phyloP scores from a whole-genome alignment of 257 asterid species.

The Solanum stenotomum region DNA sequence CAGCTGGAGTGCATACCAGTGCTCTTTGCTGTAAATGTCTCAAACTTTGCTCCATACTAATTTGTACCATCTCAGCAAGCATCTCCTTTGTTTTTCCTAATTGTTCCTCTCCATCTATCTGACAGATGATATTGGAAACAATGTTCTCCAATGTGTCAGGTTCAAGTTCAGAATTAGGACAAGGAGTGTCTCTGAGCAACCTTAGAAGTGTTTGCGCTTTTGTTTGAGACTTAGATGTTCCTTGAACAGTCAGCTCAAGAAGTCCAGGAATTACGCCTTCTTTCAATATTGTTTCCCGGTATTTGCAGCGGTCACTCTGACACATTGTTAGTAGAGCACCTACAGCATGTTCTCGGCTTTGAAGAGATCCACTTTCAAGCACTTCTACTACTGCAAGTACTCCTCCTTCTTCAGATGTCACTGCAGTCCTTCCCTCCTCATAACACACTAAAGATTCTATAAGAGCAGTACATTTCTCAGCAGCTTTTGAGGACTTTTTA shows the following conservation, averaged over 20 bases:
- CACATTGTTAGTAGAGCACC: slow-evolving; percentile 81
- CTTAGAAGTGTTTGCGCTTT: slow-evolving; percentile 64
- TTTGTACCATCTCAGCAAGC: slow-evolving; percentile 94
- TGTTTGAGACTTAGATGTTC: slow-evolving; percentile 55
- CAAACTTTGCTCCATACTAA: slow-evolving; percentile 95
- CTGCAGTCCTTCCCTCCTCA: slow-evolving; percentile 64
- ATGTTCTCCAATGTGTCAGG: slow-evolving; percentile 75
- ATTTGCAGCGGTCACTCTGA: slow-evolving; percentile 58
- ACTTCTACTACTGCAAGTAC: slow-evolving; percentile 84
- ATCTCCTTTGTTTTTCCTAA: slow-evolving; percentile 73
- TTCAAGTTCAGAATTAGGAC: slow-evolving; percentile 59
- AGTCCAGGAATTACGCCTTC: slow-evolving; percentile 98
- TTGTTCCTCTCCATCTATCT: slow-evolving; percentile 71
- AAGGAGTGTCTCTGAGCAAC: slow-evolving; percentile 68
- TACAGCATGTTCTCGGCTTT: slow-evolving; percentile 85
- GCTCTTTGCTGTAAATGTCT: slow-evolving; percentile 74
- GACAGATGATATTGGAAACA: slow-evolving; percentile 61
- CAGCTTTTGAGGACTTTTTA: slow-evolving; percentile 57
- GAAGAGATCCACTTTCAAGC: slow-evolving; percentile 71
- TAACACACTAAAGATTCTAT: slow-evolving; percentile 55
- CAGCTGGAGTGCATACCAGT: slow-evolving; percentile 54
- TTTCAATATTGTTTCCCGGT: slow-evolving; percentile 69
- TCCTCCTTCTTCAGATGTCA: slow-evolving; percentile 80
- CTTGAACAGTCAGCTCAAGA: slow-evolving; percentile 90
- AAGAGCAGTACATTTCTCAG: slow-evolving; percentile 66